Evolutionary conservation across 768 basidiomycete genomes (phyloP), one percentile per base, ranked within the genome.

Genomic region (Phylloporus rhodoxanthus): DNA sequence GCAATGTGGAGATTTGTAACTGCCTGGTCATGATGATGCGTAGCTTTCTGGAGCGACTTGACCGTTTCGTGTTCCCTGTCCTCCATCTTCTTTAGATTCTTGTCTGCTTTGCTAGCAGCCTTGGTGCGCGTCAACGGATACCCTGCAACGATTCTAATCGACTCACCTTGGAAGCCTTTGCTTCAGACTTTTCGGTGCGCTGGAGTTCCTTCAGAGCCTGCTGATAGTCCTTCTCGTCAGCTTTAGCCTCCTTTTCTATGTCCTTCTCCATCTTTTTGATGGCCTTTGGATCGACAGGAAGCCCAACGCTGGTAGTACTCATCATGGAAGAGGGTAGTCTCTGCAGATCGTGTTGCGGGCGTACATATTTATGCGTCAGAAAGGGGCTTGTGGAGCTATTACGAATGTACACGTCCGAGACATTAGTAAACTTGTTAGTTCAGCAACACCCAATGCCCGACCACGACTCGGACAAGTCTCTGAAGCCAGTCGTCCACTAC

Each of bases 401-500:
- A 13, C 13, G 32, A 33, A 33, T 38, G 34, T 36, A 8, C 7
- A 14, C 33, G 34, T 10, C 23, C 11, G 21, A 20, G 20, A 15
- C 5, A 40, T 38, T 38, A 40, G 23, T 40, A 40, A n/a, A 21
- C 21, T 13, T 17, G 17, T 36, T 11, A 29, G 28, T 8, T 25
- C 39, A 26, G 14, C 39, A 23, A 25, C 39, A 47, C 52, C 39
- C 56, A 47, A 55, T 58, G 52, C 37, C 52, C 20, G 49, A 55
- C 19, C 50, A 62, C 47, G 54, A 56, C 45, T 50, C 42, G 57
- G 56, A 32, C 48, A 23, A 52, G 11, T 21, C 51, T n/a, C 50
- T 49, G 20, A 71, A 69, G 42, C 74, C 70, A 13, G 61, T 70
- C 29, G 82, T 82, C 26, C 83, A 82, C 61, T 83, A 84, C 54